A percentile compares a stretch with the other conserved stretches of the same genome.
Evolutionary conservation across 2,329 filamentous ascomycete species (phyloP).

Genomic region (Colletotrichum musae): DNA sequence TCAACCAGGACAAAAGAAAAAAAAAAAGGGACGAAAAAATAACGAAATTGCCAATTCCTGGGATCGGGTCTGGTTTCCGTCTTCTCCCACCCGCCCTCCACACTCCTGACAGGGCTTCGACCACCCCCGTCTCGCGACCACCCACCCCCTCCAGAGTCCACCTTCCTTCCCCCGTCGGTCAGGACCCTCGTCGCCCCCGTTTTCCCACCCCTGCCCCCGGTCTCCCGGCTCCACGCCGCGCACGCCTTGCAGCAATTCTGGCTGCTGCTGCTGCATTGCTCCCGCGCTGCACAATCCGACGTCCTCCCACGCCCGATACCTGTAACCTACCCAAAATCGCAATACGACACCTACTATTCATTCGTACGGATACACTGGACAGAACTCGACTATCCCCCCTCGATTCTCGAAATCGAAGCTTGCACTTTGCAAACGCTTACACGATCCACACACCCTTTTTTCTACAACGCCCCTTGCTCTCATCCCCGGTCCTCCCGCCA

Average conservation of each 20-base stretch:
- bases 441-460: not conserved
- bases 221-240: slow-evolving; percentile 38
- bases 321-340: not conserved
- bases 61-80: slow-evolving; percentile 40
- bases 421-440: slow-evolving; percentile 7
- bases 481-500: slow-evolving; percentile 34
- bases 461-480: not conserved
- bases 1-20: slow-evolving; percentile 8
- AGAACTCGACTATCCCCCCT: not conserved
- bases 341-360: not conserved
- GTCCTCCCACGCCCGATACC: slow-evolving; percentile 8
- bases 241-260: slow-evolving; percentile 9
- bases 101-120: slow-evolving; percentile 13
- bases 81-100: slow-evolving; percentile 40
- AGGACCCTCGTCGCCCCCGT: slow-evolving; percentile 27
- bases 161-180: slow-evolving; percentile 15
- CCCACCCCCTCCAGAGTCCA: not conserved
- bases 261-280: slow-evolving; percentile 9
- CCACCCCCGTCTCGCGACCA: slow-evolving; percentile 20
- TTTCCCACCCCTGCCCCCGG: slow-evolving; percentile 29
- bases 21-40: not conserved
- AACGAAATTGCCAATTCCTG: slow-evolving; percentile 41
- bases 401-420: slow-evolving; percentile 34
- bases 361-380: not conserved
- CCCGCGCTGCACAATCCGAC: slow-evolving; percentile 28